Base-by-base conservation (phyloP, 805 yeast genomes). In the Pichia gijzeniarum region DNA sequence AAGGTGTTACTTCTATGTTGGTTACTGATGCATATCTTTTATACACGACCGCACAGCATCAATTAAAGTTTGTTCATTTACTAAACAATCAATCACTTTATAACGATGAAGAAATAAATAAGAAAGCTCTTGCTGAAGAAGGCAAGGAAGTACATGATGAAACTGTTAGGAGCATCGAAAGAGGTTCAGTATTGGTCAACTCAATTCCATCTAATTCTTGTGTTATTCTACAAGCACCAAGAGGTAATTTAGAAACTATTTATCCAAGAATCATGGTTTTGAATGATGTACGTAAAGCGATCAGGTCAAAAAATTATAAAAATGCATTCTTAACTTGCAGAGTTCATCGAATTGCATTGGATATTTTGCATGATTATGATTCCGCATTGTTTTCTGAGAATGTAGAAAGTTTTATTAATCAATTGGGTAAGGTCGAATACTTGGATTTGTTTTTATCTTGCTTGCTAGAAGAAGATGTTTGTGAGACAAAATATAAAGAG, bases 191-290 rank as follows among this genome's bases (percentile, higher is more conserved):
- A n/a, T 64, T 93, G 40, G 87, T 91, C 0, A 71, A 89, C 34
- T 78, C 79, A 2, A 82, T 89, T 57, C 96, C 97, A 1, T 78
- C 91, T 0, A 83, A 78, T 45, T 80, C 89, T 46, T 75, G 90
- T 1, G 89, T 95, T 17, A 80, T 87, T 4, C 70, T 93, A 43
- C 96, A 93, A 63, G 96, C 96, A 4, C 95, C 95, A 48, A 77
- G 99, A 61, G 99, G 99, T 50, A 93, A 93, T 58, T 68, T 93
- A 53, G 99, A 93, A 63, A 89, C 98, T 0, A 85, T 93, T 17
- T 82, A 79, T 57, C 99, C 99, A 13, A 75, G 99, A 62, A 85
- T 93, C 38, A 80, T 93, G 84, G 95, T 91, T 3, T 68, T 93
- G 34, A 75, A 85, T 12, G 93, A 83, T 19, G 95, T 93, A 21